Percentiles rank a stretch among this genome's conserved stretches.
Conservation (phyloP, 2,329 filamentous ascomycete species). For the Uncinocarpus reesii region DNA sequence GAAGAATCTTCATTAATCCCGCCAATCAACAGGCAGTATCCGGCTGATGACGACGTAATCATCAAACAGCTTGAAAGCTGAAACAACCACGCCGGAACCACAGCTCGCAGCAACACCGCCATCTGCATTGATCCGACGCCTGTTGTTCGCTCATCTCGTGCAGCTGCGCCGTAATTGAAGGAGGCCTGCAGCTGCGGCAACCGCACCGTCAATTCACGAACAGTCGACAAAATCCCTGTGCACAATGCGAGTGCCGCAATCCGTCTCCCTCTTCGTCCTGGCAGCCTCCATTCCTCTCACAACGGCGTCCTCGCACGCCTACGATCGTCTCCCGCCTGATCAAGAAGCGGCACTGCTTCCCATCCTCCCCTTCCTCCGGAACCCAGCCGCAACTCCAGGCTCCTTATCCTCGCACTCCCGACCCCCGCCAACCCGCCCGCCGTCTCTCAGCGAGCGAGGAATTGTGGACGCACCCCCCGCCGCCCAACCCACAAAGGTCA, state of each 20-base stretch:
- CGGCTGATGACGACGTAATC: too few species aligned
- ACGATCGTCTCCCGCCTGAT: neutral
- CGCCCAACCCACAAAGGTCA: conserved; percentile 20
- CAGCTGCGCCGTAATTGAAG: too few species aligned
- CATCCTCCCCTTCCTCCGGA: neutral
- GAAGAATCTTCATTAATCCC: too few species aligned
- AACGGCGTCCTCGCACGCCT: conserved; percentile 3
- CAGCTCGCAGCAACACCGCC: too few species aligned
- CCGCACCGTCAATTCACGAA: too few species aligned
- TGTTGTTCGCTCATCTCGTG: too few species aligned
- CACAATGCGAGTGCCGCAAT: neutral
- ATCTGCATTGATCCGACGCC: too few species aligned
- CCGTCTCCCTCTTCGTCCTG: neutral
- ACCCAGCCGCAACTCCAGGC: neutral
- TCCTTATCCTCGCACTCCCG: neutral
- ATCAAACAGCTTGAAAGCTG: too few species aligned
- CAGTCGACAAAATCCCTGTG: neutral
- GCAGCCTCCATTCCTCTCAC: neutral
- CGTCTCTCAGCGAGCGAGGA: conserved; percentile 21
- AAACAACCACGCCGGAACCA: too few species aligned
- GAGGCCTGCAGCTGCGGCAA: neutral
- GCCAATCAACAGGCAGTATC: too few species aligned
- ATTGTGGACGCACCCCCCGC: conserved; percentile 20
- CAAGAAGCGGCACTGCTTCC: neutral
- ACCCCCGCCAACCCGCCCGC: neutral